A percentile compares a stretch with the other conserved stretches of the same genome.
Evolutionary conservation across 1,139 yeast genomes (phyloP).

Genomic region (Pichia cactophila): DNA sequence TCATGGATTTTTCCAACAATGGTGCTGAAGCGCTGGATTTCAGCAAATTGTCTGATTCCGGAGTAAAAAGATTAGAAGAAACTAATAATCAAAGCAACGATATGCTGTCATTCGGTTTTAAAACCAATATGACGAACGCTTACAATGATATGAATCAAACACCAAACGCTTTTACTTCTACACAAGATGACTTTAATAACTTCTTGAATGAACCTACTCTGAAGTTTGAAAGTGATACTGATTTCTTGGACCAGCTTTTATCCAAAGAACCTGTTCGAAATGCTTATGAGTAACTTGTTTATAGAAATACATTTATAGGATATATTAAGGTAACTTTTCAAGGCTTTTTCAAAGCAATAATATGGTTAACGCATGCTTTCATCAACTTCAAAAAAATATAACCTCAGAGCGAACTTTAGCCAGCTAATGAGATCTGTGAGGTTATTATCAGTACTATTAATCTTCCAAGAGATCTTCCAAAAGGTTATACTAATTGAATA

Average conservation of each 20-base stretch:
- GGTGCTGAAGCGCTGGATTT: constrained; percentile 11
- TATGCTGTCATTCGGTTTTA: not conserved
- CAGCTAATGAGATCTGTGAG: no score
- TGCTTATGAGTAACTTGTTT: not conserved
- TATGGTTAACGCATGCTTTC: no score
- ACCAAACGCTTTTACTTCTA: not conserved
- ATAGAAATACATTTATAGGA: not conserved
- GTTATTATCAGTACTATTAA: no score
- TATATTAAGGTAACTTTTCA: no score
- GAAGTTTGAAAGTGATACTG: constrained; percentile 11
- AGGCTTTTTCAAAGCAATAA: no score
- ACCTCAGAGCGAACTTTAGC: no score
- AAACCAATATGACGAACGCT: not conserved
- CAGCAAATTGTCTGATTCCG: constrained; percentile 8
- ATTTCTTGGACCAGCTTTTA: constrained; percentile 12
- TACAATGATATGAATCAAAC: not conserved
- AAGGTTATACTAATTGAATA: no score
- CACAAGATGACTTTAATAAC: constrained; percentile 1
- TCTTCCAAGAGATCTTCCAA: no score
- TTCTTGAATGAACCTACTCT: constrained; percentile 6
- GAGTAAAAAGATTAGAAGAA: not conserved
- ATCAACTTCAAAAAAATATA: no score
- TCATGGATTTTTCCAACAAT: constrained; percentile 12
- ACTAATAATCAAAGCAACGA: not conserved
- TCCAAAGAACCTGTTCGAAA: constrained; percentile 2